Evolutionary conservation across 1,139 yeast species (phyloP).

Genomic region (Suhomyces bribrorum): DNA sequence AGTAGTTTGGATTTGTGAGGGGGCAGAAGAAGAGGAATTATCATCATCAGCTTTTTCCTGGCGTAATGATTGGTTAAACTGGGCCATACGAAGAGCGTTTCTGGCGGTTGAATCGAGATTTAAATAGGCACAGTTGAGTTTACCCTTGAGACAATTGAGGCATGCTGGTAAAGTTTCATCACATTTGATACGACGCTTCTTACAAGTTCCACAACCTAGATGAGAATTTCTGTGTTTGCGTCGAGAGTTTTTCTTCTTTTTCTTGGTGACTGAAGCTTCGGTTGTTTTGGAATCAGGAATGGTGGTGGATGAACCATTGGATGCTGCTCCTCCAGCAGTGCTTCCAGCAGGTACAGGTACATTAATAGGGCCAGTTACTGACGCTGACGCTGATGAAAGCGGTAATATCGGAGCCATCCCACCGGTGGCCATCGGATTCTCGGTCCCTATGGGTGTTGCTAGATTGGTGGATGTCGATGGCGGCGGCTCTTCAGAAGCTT

Average conservation of each 20-base stretch:
- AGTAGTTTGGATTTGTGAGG: slow-evolving; percentile 1
- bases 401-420: slow-evolving; percentile 8
- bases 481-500: slow-evolving; percentile 9
- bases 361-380: not conserved
- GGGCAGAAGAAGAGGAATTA: slow-evolving; percentile 1
- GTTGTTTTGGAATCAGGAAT: slow-evolving; percentile 11
- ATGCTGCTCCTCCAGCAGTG: slow-evolving; percentile 12
- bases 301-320: slow-evolving; percentile 12
- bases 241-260: slow-evolving; percentile 50
- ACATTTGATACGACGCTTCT: slow-evolving; percentile 65
- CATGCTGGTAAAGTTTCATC: slow-evolving; percentile 66
- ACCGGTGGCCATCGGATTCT: slow-evolving; percentile 1
- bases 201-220: slow-evolving; percentile 66
- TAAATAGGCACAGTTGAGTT: slow-evolving; percentile 55
- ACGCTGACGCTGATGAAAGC: not conserved
- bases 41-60: slow-evolving; percentile 27
- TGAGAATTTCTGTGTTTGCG: slow-evolving; percentile 66
- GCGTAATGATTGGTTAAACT: slow-evolving; percentile 46
- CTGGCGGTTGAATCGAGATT: slow-evolving; percentile 52
- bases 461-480: not conserved
- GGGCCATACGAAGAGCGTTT: slow-evolving; percentile 54
- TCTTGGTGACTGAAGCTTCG: slow-evolving; percentile 13
- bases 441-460: not conserved
- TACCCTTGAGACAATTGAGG: slow-evolving; percentile 60
- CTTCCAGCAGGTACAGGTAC: slow-evolving; percentile 3